phyloP scores from a whole-genome alignment of 768 basidiomycete species.

The Suillus lakei region DNA sequence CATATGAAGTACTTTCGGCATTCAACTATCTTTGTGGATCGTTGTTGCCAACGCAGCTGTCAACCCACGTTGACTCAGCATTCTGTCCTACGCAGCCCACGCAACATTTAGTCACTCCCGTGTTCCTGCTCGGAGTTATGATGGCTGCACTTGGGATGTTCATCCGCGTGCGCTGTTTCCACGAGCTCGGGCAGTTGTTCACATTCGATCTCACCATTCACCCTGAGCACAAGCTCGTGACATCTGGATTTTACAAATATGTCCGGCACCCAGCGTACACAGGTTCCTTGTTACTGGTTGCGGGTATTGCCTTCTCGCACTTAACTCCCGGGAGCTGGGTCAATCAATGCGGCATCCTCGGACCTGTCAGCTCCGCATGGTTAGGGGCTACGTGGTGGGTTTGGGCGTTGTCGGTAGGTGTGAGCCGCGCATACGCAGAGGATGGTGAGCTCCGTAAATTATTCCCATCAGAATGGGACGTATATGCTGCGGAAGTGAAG shows the following conservation, averaged over 20 bases:
- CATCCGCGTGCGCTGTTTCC: constrained; percentile 59
- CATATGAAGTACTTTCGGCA: constrained; percentile 54
- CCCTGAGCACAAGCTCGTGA: constrained; percentile 55
- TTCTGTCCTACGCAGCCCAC: constrained; percentile 36
- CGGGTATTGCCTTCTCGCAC: constrained; percentile 50
- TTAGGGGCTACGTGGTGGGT: constrained; percentile 51
- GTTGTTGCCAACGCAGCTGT: constrained; percentile 38
- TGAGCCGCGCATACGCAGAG: constrained; percentile 56
- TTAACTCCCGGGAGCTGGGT: constrained; percentile 52
- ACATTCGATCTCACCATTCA: constrained; percentile 64
- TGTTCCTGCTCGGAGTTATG: constrained; percentile 51
- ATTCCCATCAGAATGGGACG: constrained; percentile 53
- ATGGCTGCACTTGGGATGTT: constrained; percentile 48
- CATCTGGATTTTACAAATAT: constrained; percentile 51
- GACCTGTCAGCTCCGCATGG: constrained; percentile 35
- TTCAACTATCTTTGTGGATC: constrained; percentile 34
- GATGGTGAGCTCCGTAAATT: constrained; percentile 52
- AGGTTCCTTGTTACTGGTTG: constrained; percentile 54
- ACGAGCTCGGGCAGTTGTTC: constrained; percentile 56
- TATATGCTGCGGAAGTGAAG: constrained; percentile 47
- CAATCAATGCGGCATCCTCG: constrained; percentile 42
- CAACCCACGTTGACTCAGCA: constrained; percentile 36
- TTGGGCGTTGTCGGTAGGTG: constrained; percentile 52
- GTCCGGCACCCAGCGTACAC: constrained; percentile 63
- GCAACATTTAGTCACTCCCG: constrained; percentile 40